Evolutionary conservation across 441 rosid species (phyloP).

Genomic region (Hypseocharis bilobata): DNA sequence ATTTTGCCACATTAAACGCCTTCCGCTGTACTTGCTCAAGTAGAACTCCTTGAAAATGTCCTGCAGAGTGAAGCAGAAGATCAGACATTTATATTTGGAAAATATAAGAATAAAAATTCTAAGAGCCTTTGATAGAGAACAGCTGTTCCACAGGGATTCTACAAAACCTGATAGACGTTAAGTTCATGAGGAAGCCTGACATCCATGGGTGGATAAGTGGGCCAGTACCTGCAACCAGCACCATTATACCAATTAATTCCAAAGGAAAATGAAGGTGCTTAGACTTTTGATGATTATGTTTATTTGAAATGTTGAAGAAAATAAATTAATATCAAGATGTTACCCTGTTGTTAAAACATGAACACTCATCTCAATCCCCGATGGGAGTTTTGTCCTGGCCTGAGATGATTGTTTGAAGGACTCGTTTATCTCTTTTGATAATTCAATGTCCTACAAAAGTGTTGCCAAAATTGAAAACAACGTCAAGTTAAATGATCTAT

Average conservation of each 20-base stretch:
- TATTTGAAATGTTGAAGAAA: conserved; percentile 10
- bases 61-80: conserved; percentile 32
- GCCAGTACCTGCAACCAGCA: conserved; percentile 78
- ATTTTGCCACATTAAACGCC: conserved; percentile 98
- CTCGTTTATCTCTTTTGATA: conserved; percentile 95
- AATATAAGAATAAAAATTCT: not conserved
- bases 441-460: conserved; percentile 73
- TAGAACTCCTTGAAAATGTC: conserved; percentile 97
- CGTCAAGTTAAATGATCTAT: conserved; percentile 16
- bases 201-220: conserved; percentile 99
- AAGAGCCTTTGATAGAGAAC: not conserved
- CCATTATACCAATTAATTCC: conserved; percentile 16
- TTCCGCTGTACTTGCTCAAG: conserved; percentile 88
- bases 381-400: conserved; percentile 92
- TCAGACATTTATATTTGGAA: not conserved
- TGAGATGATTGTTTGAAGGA: conserved; percentile 97
- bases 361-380: conserved; percentile 97
- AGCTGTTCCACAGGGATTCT: conserved; percentile 11
- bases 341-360: conserved; percentile 97
- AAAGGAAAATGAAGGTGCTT: conserved; percentile 2
- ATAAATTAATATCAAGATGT: conserved; percentile 3
- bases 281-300: not conserved
- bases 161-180: conserved; percentile 85
- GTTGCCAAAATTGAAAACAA: conserved; percentile 14
- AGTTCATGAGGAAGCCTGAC: conserved; percentile 96